Conservation (phyloP, 176 grass and related monocot genomes). For the Hsuehochloa calcarea region DNA sequence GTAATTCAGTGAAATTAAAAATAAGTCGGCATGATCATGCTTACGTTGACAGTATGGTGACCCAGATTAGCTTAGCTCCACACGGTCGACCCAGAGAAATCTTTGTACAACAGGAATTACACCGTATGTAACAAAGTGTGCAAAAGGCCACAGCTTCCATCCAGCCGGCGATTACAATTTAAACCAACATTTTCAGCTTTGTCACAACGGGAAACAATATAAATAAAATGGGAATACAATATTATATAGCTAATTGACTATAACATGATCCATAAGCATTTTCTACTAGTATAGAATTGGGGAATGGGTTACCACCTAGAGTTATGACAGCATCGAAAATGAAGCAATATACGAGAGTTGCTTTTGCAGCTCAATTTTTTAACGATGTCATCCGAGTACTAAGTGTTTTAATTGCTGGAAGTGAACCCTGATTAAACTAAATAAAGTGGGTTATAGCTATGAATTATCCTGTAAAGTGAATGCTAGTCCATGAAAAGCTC, state of each 20-base stretch:
- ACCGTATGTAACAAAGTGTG: constrained; percentile 86
- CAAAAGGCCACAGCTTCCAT: constrained; percentile 98
- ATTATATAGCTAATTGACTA: background rate
- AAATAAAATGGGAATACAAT: background rate
- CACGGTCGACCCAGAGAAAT: constrained; percentile 94
- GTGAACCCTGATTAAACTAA: background rate
- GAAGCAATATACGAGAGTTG: background rate
- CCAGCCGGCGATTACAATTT: constrained; percentile 62
- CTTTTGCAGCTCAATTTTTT: background rate
- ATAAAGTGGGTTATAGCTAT: background rate
- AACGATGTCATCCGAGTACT: background rate
- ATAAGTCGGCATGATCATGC: constrained; percentile 3
- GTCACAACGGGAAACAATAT: background rate
- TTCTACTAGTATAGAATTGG: too few species aligned
- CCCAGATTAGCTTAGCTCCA: constrained; percentile 87
- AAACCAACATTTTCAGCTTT: background rate
- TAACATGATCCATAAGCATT: background rate
- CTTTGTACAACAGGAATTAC: constrained; percentile 86
- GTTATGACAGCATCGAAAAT: background rate
- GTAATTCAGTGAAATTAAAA: background rate
- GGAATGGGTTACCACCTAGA: background rate
- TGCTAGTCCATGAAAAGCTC: background rate
- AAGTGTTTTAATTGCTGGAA: background rate
- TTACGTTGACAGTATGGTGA: constrained; percentile 95
- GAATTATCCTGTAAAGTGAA: background rate